Conservation (phyloP, 2,329 filamentous ascomycete genomes). For the Xylaria sp. region DNA sequence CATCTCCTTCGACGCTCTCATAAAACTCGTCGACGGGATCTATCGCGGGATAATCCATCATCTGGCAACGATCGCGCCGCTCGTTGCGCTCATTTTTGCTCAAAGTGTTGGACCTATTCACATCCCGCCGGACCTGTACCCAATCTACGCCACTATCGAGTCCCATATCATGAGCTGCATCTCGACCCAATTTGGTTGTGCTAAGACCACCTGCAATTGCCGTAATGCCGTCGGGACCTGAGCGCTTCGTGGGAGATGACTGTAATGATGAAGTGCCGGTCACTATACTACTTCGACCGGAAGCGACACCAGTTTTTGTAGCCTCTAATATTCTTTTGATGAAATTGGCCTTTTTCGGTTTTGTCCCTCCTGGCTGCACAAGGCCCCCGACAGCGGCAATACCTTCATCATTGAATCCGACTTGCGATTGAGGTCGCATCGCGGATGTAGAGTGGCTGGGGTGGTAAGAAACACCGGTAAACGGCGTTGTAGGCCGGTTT, state of each 20-base stretch:
- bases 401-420: slow-evolving; percentile 68
- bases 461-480: slow-evolving; percentile 86
- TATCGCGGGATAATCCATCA: slow-evolving; percentile 89
- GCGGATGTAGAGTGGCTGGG: slow-evolving; percentile 76
- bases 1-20: slow-evolving; percentile 85
- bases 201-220: slow-evolving; percentile 55
- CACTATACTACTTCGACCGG: slow-evolving; percentile 82
- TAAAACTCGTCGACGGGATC: slow-evolving; percentile 89
- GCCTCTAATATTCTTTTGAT: slow-evolving; percentile 96
- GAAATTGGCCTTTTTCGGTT: slow-evolving; percentile 84
- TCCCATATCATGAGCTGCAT: slow-evolving; percentile 73
- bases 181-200: slow-evolving; percentile 48
- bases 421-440: slow-evolving; percentile 66
- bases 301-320: slow-evolving; percentile 91
- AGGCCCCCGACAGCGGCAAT: slow-evolving; percentile 79
- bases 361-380: slow-evolving; percentile 59
- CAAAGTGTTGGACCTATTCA: slow-evolving; percentile 92
- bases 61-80: slow-evolving; percentile 85
- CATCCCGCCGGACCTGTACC: slow-evolving; percentile 96
- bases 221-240: slow-evolving; percentile 46
- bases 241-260: slow-evolving; percentile 51
- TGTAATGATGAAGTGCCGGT: slow-evolving; percentile 56
- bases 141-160: slow-evolving; percentile 73
- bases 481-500: slow-evolving; percentile 65
- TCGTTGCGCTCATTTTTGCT: slow-evolving; percentile 88